Evolutionary conservation across 225 moss, liverwort and hornwort genomes (phyloP), one percentile per base, ranked within the genome.

Genomic region (Polytrichum formosum): DNA sequence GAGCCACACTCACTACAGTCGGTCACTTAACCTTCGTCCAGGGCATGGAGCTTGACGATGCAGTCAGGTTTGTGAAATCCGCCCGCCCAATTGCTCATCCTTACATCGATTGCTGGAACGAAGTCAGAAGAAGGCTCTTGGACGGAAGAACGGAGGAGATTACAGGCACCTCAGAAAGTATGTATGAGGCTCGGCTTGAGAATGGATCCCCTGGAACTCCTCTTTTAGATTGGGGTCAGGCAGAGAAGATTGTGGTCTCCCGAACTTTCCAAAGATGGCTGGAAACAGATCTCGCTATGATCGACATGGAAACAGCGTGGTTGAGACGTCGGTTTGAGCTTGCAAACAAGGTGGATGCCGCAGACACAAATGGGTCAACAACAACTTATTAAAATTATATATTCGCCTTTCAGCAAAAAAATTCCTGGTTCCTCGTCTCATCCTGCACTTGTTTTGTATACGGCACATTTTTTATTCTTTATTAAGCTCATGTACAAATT

Each of bases 41-140:
- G 68, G 68, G 79, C 26, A 80, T 84, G 84, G 82, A 82, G 13
- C 67, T 82, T 27, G 66, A 73, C 54, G 77, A 77, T 8, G 84
- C 87, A 21, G 82, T 88, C 18, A 58, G 72, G 55, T 53, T 68
- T 29, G 84, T 88, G 26, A 84, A 82, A 75, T 65, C 81, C 9
- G 84, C 87, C 27, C 79, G 87, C 67, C 70, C 84, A 0, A 73
- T 84, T 33, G 84, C 87, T 53, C 87, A 88, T 53, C 87, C 87
- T 25, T 88, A 88, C 28, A 79, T 88, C 56, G 87, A 84, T 66
- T 88, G 87, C 56, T 88, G 84, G 84, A 81, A 26, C 1, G 87
- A 88, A 73, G 84, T 73, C 19, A 75, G 82, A 61, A 75, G 87
- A 23, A 75, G 87, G 65, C 64, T 88, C 53, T 68, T 88, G 26